Evolutionary conservation across 768 basidiomycete genomes (phyloP).

Genomic region (Mycena haematopus): DNA sequence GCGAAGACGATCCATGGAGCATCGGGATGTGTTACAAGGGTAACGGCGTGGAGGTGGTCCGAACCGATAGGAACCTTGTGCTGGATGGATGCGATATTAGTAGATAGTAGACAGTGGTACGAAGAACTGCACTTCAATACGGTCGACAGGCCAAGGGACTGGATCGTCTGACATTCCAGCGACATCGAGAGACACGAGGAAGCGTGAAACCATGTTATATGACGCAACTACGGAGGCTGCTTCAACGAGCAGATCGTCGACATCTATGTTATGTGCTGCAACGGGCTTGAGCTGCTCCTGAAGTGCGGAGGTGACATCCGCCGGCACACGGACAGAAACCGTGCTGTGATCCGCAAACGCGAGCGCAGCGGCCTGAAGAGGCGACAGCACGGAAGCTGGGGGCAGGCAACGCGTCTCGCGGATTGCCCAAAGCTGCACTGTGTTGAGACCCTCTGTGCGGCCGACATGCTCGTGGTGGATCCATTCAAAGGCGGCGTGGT

Average conservation of each 20-base stretch:
- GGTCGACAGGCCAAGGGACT: conserved; percentile 58
- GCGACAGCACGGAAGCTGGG: conserved; percentile 46
- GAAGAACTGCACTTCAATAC: conserved; percentile 44
- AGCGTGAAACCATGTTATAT: conserved; percentile 77
- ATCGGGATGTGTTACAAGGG: conserved; percentile 44
- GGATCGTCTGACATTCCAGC: conserved; percentile 53
- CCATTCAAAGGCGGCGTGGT: conserved; percentile 60
- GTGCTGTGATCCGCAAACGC: conserved; percentile 69
- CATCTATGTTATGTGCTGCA: conserved; percentile 33
- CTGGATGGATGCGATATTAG: conserved; percentile 36
- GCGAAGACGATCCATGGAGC: conserved; percentile 59
- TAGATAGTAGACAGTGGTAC: neutral
- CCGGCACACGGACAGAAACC: conserved; percentile 49
- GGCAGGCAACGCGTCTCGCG: conserved; percentile 55
- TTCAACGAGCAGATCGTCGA: conserved; percentile 60
- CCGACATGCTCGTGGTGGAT: conserved; percentile 62
- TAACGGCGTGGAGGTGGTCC: conserved; percentile 48
- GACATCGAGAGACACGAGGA: conserved; percentile 66
- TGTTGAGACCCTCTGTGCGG: conserved; percentile 54
- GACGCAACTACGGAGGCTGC: conserved; percentile 56
- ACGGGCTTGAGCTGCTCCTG: conserved; percentile 42
- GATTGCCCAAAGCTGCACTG: conserved; percentile 59
- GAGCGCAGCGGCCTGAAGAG: conserved; percentile 58
- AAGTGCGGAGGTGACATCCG: conserved; percentile 47
- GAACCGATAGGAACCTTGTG: conserved; percentile 47